These are phyloP conservation scores for Lojkania enalia DNA, from an alignment of 2,329 filamentous ascomycete genomes.

Conservation along the genomic window DNA sequence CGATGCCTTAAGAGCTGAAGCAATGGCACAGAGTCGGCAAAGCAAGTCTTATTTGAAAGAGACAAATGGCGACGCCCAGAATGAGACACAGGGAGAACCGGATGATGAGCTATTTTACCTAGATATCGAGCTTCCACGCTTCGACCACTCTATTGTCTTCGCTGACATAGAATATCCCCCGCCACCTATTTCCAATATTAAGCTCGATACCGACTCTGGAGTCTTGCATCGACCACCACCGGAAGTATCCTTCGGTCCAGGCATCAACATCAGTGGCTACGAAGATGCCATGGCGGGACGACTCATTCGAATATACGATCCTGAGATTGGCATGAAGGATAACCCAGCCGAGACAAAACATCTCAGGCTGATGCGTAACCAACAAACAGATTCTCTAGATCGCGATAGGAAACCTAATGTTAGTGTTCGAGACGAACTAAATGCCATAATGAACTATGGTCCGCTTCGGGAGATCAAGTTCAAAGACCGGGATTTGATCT, in stretches of 20 bases:
- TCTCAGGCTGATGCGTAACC: conserved; percentile 84
- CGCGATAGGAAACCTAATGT: conserved; percentile 95
- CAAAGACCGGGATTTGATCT: conserved; percentile 93
- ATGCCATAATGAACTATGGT: conserved; percentile 86
- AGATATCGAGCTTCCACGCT: conserved; percentile 88
- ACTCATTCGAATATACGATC: conserved; percentile 87
- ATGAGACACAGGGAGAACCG: conserved; percentile 39
- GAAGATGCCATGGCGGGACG: conserved; percentile 59
- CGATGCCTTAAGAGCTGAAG: conserved; percentile 44
- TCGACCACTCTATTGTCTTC: conserved; percentile 95
- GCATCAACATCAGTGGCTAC: conserved; percentile 70
- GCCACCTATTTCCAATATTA: conserved; percentile 77
- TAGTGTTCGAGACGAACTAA: conserved; percentile 91
- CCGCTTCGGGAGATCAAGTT: conserved; percentile 85
- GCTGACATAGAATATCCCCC: conserved; percentile 90
- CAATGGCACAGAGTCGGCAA: conserved; percentile 42
- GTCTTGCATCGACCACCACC: conserved; percentile 78
- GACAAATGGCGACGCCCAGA: conserved; percentile 11
- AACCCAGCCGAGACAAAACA: conserved; percentile 97
- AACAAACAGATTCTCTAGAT: conserved; percentile 90
- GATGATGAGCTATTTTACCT: conserved; percentile 74
- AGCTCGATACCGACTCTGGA: conserved; percentile 64
- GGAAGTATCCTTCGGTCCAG: conserved; percentile 86
- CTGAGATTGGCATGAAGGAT: conserved; percentile 83
- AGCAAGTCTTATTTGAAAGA: conserved; percentile 18